phyloP scores from a whole-genome alignment of 2,329 filamentous ascomycete genomes.

The Fusarium coicis region DNA sequence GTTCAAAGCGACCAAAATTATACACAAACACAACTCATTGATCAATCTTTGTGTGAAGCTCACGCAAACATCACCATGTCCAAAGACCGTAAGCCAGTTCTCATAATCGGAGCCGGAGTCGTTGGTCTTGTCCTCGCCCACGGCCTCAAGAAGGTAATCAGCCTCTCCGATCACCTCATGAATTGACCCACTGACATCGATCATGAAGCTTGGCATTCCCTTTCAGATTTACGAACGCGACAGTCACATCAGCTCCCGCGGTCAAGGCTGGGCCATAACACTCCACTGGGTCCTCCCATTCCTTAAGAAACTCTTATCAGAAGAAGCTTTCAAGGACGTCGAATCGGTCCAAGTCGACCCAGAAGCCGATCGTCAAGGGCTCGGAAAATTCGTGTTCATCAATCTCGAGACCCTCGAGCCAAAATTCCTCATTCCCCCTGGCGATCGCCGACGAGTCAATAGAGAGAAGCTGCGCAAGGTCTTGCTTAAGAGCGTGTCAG shows the following conservation, averaged over 20 bases:
- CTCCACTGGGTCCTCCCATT: conserved; percentile 15
- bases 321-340: background rate
- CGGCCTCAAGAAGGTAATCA: background rate
- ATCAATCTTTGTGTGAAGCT: too few species aligned
- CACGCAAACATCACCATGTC: background rate
- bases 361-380: conserved; percentile 6
- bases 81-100: conserved; percentile 14
- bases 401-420: conserved; percentile 4
- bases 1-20: background rate
- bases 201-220: conserved; percentile 1
- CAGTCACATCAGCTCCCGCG: background rate
- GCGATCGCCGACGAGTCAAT: conserved; percentile 12
- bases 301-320: background rate
- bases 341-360: conserved; percentile 11
- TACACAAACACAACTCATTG: background rate
- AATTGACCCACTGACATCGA: background rate
- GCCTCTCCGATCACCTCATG: fast-evolving
- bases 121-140: conserved; percentile 14
- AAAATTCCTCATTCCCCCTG: background rate
- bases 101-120: conserved; percentile 9
- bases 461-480: conserved; percentile 12
- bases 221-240: conserved; percentile 9
- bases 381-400: conserved; percentile 10
- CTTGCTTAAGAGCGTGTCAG: background rate
- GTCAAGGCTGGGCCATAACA: conserved; percentile 13